Conservation (phyloP, 1,284 basidiomycete genomes). For the Apiotrichum gamsii region DNA sequence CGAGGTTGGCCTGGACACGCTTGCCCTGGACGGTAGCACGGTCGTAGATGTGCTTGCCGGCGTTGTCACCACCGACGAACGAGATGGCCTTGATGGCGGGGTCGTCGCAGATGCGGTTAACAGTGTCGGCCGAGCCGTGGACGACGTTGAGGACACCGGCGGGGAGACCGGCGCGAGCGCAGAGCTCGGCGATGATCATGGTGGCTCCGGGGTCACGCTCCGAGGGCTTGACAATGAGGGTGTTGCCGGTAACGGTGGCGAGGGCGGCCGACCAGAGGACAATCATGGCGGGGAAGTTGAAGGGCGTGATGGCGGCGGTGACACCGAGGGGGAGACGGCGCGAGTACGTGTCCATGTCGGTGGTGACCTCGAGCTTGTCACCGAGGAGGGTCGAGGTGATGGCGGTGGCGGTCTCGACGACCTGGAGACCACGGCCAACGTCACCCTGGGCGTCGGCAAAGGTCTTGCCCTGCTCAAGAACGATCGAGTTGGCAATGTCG, state of each 20-base stretch:
- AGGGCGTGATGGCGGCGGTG: constrained; percentile 61
- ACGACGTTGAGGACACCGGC: constrained; percentile 79
- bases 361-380: constrained; percentile 88
- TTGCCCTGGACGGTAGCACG: constrained; percentile 61
- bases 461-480: constrained; percentile 88
- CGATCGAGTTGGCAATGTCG: constrained; percentile 57
- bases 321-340: constrained; percentile 55
- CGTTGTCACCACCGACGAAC: constrained; percentile 93
- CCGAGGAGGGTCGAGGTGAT: constrained; percentile 80
- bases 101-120: constrained; percentile 91
- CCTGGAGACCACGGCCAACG: constrained; percentile 77
- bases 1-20: constrained; percentile 85
- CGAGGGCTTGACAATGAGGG: constrained; percentile 88
- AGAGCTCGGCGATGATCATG: constrained; percentile 95
- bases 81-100: constrained; percentile 87
- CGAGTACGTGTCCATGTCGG: constrained; percentile 86
- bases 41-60: constrained; percentile 90
- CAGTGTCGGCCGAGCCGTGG: constrained; percentile 80
- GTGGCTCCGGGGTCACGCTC: constrained; percentile 94
- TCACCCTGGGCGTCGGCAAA: constrained; percentile 88
- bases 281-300: constrained; percentile 88
- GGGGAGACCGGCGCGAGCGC: constrained; percentile 66
- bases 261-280: constrained; percentile 90
- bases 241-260: constrained; percentile 59
- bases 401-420: constrained; percentile 81